A percentile compares a stretch with the other conserved stretches of the same genome.
Conservation (phyloP, 2,329 filamentous ascomycete species). For the Paracamarosporium sp. region DNA sequence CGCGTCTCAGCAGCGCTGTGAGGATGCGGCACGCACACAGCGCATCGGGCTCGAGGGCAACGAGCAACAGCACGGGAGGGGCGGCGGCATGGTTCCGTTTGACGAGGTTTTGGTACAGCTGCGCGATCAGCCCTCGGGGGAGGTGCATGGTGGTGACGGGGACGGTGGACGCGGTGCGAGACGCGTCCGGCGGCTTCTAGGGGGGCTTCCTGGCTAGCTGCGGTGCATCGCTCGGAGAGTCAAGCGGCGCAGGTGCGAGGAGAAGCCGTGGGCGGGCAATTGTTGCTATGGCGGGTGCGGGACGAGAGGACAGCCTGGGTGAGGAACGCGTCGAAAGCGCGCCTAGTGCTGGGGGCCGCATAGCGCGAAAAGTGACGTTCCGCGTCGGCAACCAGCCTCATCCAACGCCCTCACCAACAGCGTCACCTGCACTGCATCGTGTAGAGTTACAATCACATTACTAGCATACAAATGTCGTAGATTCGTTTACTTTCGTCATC, state of each 20-base stretch:
- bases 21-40: constrained; percentile 95
- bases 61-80: constrained; percentile 88
- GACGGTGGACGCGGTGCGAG: constrained; percentile 21
- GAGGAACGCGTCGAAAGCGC: constrained; percentile 26
- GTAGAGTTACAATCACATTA: background rate
- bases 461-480: background rate
- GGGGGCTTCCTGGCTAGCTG: constrained; percentile 15
- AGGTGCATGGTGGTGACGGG: constrained; percentile 76
- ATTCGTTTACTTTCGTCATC: background rate
- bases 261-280: constrained; percentile 24
- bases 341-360: background rate
- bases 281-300: constrained; percentile 27
- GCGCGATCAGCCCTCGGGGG: constrained; percentile 84
- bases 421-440: background rate
- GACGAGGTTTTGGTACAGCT: constrained; percentile 89
- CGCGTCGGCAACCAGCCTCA: background rate
- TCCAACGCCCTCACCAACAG: background rate
- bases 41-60: constrained; percentile 92
- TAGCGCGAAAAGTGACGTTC: constrained; percentile 3
- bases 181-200: constrained; percentile 33
- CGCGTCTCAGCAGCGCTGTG: constrained; percentile 90
- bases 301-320: too few species aligned
- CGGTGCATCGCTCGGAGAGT: constrained; percentile 31
- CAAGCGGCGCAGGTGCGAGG: constrained; percentile 16
- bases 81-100: constrained; percentile 87